Base-by-base conservation (phyloP, 768 basidiomycete species). In the Ramaria sp. region DNA sequence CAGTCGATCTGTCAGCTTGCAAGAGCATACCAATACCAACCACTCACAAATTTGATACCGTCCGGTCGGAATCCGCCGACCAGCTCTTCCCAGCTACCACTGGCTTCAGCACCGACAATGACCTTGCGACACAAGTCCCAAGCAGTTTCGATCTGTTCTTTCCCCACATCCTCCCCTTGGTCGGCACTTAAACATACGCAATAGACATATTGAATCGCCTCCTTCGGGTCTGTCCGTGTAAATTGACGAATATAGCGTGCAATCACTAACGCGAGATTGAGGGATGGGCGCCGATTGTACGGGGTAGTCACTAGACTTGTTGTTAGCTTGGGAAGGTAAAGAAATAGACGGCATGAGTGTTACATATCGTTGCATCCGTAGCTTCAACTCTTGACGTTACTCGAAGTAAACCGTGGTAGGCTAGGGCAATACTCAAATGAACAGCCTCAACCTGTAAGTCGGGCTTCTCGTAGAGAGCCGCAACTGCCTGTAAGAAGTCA, bases 181-280 rank as follows among this genome's bases (percentile, higher is more conserved):
- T 95, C 91, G 7, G 83, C 76, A 27, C 80, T 78, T 6, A 97
- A 78, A 55, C 84, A 82, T 6, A 96, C 78, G 58, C 88, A 88
- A 65, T 92, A 93, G 22, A 94, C 87, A 62, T 97, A 98, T 70
- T 99, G 93, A 51, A 99, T 71, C 0, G 94, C 95, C 64, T 94
- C 90, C 64, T 88, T 86, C 0, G 94, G 88, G 63, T 96, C 95
- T 78, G 91, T 82, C 71, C 86, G 89, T 27, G 88, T 88, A 66
- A 98, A 96, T 59, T 86, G 88, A 37, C 91, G 82, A 45, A 96
- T 83, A 66, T 99, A 97, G 15, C 92, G 87, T 82, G 92, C 93
- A 58, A 93, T 80, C 20, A 97, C 69, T 3, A 90, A 88, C 0
- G 91, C 80, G 20, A 98, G 74, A 66, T 87, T 88, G 47, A 94